Evolutionary conservation across 1,284 basidiomycete genomes (phyloP).

Genomic region (Microbotryum intermedium): DNA sequence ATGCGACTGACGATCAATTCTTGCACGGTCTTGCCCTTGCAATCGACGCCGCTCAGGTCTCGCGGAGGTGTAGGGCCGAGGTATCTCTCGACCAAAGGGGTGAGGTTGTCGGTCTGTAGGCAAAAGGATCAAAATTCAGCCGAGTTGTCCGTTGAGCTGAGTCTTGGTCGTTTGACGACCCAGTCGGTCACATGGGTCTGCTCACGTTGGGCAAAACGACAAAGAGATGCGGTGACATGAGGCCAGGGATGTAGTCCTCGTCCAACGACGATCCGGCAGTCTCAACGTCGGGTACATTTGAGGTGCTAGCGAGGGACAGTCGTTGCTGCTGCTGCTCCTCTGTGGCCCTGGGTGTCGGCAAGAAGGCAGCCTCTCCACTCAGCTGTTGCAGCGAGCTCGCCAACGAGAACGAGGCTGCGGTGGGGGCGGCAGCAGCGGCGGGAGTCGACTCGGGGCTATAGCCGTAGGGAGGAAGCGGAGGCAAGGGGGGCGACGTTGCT

Average conservation of each 20-base stretch:
- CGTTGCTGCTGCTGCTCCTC: background rate
- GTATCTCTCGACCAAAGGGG: constrained; percentile 45
- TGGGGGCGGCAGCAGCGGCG: background rate
- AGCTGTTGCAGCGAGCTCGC: constrained; percentile 3
- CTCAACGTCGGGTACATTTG: too few species aligned
- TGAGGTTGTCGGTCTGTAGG: constrained; percentile 5
- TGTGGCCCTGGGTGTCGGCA: background rate
- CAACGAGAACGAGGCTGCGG: background rate
- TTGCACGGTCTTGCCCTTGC: constrained; percentile 59
- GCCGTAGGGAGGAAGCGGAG: background rate
- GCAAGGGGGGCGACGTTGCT: background rate
- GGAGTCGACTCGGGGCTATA: background rate
- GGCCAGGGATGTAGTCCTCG: constrained; percentile 6
- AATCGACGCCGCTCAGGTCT: constrained; percentile 58
- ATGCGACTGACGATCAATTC: constrained; percentile 58
- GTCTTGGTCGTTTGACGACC: too few species aligned
- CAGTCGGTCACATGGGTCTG: too few species aligned
- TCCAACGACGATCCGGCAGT: background rate
- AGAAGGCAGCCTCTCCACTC: constrained; percentile 4
- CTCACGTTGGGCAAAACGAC: constrained; percentile 8
- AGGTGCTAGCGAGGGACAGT: background rate
- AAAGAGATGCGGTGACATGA: constrained; percentile 6
- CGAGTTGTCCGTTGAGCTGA: background rate
- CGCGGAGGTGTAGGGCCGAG: constrained; percentile 61
- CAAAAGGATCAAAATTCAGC: too few species aligned